Conservation (phyloP, 1,284 basidiomycete species). For the Apiotrichum mycotoxinovorans region DNA sequence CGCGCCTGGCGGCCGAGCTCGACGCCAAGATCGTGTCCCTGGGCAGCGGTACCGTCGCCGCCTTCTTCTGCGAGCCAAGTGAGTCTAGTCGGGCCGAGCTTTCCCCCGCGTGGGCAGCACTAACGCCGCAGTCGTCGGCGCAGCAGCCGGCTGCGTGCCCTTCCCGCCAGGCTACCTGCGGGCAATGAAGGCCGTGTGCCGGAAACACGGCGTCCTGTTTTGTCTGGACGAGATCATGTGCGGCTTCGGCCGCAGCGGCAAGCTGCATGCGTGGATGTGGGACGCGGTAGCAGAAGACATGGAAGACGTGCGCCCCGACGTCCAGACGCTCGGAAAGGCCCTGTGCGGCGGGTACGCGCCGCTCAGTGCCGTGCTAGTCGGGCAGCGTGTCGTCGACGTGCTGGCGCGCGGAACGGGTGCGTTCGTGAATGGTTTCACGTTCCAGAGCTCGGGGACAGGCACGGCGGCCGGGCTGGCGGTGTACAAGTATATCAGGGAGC, state of each 20-base stretch:
- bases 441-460: conserved; percentile 71
- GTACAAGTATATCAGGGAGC: conserved; percentile 22
- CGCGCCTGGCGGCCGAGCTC: conserved; percentile 68
- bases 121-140: conserved; percentile 58
- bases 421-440: conserved; percentile 73
- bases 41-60: conserved; percentile 66
- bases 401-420: conserved; percentile 61
- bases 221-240: conserved; percentile 83
- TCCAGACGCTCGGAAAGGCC: conserved; percentile 81
- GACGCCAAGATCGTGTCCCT: conserved; percentile 76
- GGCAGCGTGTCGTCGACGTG: conserved; percentile 65
- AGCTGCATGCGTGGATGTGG: conserved; percentile 77
- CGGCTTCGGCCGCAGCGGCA: conserved; percentile 76
- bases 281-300: conserved; percentile 48
- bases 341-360: conserved; percentile 79
- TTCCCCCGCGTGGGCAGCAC: not conserved
- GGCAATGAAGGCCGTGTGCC: conserved; percentile 80
- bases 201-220: conserved; percentile 78
- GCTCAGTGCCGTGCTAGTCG: conserved; percentile 75
- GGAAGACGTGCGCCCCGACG: conserved; percentile 58
- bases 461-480: conserved; percentile 76
- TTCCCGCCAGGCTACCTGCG: conserved; percentile 41
- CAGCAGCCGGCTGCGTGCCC: conserved; percentile 61
- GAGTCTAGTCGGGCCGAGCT: conserved; percentile 44
- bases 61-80: conserved; percentile 54